Percentiles rank a stretch among this genome's conserved stretches.
These are phyloP conservation scores for Globisporangium paddicum DNA, from an alignment of 352 stramenopile genomes.

Conservation along the genomic window DNA sequence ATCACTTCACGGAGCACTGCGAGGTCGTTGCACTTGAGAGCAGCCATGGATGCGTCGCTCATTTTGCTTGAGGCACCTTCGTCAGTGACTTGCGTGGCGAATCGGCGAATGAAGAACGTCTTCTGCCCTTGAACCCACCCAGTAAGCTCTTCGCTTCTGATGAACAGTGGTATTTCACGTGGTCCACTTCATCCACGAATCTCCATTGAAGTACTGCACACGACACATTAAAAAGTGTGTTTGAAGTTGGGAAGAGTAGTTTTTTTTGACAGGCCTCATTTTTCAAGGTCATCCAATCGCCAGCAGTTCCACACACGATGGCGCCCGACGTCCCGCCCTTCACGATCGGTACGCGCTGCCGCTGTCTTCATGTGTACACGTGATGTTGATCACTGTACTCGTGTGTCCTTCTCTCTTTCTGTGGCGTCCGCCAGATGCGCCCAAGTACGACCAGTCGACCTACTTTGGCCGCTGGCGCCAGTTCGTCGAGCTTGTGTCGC, in stretches of 20 bases:
- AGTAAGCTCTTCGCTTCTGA: background rate
- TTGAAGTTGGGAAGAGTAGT: background rate
- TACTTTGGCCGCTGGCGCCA: conserved; percentile 82
- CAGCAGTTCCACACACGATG: conserved; percentile 6
- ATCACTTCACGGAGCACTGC: background rate
- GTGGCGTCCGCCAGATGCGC: conserved; percentile 32
- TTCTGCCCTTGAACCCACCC: background rate
- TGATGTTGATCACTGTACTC: background rate
- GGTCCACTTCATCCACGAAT: no score
- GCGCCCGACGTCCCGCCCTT: conserved; percentile 27
- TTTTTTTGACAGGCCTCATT: background rate
- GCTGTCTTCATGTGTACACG: background rate
- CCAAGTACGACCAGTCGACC: conserved; percentile 81
- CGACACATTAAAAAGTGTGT: background rate
- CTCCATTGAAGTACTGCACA: no score
- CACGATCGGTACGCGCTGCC: conserved; percentile 22
- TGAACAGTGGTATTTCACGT: no score
- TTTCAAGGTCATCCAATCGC: no score
- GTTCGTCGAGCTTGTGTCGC: conserved; percentile 82
- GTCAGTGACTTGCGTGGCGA: background rate
- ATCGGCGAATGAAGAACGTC: background rate
- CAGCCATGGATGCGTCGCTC: background rate
- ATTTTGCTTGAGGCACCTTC: background rate
- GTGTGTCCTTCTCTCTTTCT: background rate
- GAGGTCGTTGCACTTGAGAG: background rate